phyloP scores from a whole-genome alignment of 768 basidiomycete species.

The Austroboletus festivus region DNA sequence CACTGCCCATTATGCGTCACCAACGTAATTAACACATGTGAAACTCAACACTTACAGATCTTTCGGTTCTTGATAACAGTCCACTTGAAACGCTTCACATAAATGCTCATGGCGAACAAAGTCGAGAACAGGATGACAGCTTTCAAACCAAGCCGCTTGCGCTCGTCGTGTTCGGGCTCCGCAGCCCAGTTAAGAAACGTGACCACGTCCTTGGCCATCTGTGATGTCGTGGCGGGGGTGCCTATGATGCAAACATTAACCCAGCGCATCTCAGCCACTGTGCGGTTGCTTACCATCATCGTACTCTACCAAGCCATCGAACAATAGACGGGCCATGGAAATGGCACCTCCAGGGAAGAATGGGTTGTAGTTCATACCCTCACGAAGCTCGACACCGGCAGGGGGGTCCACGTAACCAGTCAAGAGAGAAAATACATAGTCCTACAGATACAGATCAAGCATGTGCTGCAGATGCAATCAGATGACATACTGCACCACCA shows the following conservation, averaged over 20 bases:
- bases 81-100: slow-evolving; percentile 98
- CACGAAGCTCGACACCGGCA: slow-evolving; percentile 90
- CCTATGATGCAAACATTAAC: slow-evolving; percentile 42
- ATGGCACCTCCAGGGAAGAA: slow-evolving; percentile 99
- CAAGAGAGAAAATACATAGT: slow-evolving; percentile 95
- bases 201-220: slow-evolving; percentile 99
- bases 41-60: slow-evolving; percentile 57
- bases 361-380: slow-evolving; percentile 98
- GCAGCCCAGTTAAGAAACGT: slow-evolving; percentile 96
- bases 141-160: slow-evolving; percentile 96
- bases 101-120: slow-evolving; percentile 75
- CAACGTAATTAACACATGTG: background rate
- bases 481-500: slow-evolving; percentile 78
- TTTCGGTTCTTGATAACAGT: slow-evolving; percentile 88
- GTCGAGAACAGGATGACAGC: slow-evolving; percentile 91
- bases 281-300: slow-evolving; percentile 67
- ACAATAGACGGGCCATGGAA: slow-evolving; percentile 95
- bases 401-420: slow-evolving; percentile 98
- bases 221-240: slow-evolving; percentile 93
- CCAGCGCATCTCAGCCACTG: background rate
- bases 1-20: slow-evolving; percentile 34
- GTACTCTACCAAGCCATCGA: slow-evolving; percentile 95
- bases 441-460: slow-evolving; percentile 43
- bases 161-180: slow-evolving; percentile 96
- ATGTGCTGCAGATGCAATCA: background rate